Conservation (phyloP, 2,329 filamentous ascomycete genomes). For the Pyrenochaeta sp. region DNA sequence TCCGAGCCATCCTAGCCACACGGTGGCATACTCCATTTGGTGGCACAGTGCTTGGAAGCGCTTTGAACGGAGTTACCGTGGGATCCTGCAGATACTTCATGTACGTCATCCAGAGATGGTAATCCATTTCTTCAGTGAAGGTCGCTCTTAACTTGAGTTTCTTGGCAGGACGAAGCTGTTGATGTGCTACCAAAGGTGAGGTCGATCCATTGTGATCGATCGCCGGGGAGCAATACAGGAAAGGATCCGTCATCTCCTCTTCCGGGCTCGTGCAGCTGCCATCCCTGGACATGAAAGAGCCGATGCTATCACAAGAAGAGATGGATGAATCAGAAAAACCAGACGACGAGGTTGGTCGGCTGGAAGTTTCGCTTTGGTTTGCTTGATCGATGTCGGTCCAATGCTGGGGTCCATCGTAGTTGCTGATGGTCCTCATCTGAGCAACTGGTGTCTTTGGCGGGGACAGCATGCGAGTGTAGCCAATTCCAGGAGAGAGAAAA, state of each 20-base stretch:
- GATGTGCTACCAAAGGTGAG: constrained; percentile 43
- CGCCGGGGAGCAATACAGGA: constrained; percentile 55
- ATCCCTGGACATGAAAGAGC: constrained; percentile 65
- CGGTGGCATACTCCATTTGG: constrained; percentile 71
- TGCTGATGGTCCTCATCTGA: constrained; percentile 45
- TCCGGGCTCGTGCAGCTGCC: constrained; percentile 70
- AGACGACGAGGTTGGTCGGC: constrained; percentile 66
- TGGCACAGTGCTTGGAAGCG: constrained; percentile 69
- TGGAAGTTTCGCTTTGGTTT: constrained; percentile 55
- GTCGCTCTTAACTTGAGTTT: constrained; percentile 55
- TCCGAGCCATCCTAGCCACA: constrained; percentile 68
- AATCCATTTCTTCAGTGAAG: constrained; percentile 71
- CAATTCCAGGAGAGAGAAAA: constrained; percentile 54
- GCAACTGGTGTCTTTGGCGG: constrained; percentile 60
- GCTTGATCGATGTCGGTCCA: constrained; percentile 45
- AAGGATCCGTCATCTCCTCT: constrained; percentile 66
- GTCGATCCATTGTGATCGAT: constrained; percentile 37
- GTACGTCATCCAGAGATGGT: constrained; percentile 72
- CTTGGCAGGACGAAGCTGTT: constrained; percentile 43
- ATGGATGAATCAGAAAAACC: constrained; percentile 69
- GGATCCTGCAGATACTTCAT: constrained; percentile 72
- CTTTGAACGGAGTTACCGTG: constrained; percentile 72
- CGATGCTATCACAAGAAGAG: constrained; percentile 66
- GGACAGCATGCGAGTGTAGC: constrained; percentile 51
- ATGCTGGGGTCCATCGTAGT: constrained; percentile 37